Conservation (phyloP, 1,284 basidiomycete genomes). For the Mrakiaceae sp. region DNA sequence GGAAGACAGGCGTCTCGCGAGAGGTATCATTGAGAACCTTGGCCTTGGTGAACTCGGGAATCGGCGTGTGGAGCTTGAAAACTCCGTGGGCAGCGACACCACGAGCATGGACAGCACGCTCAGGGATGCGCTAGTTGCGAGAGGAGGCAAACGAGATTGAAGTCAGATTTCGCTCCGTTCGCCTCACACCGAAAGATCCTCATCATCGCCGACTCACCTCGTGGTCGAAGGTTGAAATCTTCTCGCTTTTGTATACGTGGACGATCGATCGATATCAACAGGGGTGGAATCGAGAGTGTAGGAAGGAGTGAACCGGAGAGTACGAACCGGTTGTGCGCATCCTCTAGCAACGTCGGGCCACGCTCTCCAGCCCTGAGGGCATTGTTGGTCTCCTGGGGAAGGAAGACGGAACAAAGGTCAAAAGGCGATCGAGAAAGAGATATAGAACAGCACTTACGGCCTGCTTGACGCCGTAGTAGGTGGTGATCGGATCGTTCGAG, state of each 20-base stretch:
- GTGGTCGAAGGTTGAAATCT: slow-evolving; percentile 20
- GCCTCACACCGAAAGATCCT: too few species aligned
- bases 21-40: slow-evolving; percentile 59
- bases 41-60: slow-evolving; percentile 51
- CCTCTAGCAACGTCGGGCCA: slow-evolving; percentile 30
- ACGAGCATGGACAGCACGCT: slow-evolving; percentile 54
- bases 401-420: neutral
- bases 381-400: slow-evolving; percentile 28
- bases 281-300: neutral
- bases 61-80: slow-evolving; percentile 41
- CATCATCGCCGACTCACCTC: slow-evolving; percentile 33
- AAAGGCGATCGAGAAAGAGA: neutral
- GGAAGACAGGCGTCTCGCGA: slow-evolving; percentile 58
- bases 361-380: slow-evolving; percentile 29
- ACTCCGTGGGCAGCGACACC: slow-evolving; percentile 69
- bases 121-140: slow-evolving; percentile 62
- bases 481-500: slow-evolving; percentile 25
- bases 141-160: slow-evolving; percentile 47
- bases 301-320: neutral
- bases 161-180: too few species aligned
- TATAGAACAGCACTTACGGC: slow-evolving; percentile 19
- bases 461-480: slow-evolving; percentile 32
- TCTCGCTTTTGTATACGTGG: neutral
- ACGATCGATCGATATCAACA: neutral
- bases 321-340: slow-evolving; percentile 29